Base-by-base conservation (phyloP, 2,329 filamentous ascomycete species). In the Aureobasidium sp. region DNA sequence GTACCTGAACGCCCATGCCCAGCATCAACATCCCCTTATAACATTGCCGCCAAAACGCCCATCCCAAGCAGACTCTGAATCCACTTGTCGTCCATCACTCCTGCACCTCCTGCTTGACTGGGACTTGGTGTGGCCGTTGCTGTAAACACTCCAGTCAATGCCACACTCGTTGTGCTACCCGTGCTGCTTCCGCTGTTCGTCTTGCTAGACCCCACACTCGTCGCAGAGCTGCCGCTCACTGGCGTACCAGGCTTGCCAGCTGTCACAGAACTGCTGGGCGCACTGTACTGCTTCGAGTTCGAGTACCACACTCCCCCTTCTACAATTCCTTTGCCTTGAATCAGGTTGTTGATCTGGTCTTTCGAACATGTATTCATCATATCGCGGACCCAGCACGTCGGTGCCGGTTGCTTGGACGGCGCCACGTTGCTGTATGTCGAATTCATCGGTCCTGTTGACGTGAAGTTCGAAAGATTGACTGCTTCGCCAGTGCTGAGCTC, bases 381-480 rank as follows among this genome's bases (percentile, higher is more conserved):
- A 40, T 68, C 69, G 19, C 83, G 75, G 7, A 86, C 61, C 68
- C 78, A 88, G 67, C 84, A 89, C 4, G 77, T 81, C 2, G 76
- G 66, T 10, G 71, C 62, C 1, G 74, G 74, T 48, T 57, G 17
- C 38, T 57, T 42, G n/a, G 73, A 69, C 0, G 79, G 78, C 2
- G 79, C 64, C 45, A 71, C 71, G 59, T 81, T 79, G 0, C 73
- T 79, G 55, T 79, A 72, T 0, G 77, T 82, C 1, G 83, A 74
- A 58, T 80, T 79, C 2, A 70, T 66, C 1, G 78, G 71, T 0
- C 85, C 85, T 10, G 74, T 71, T 1, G 80, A 84, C 53, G 73
- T 72, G 64, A 79, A 87, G 1, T 61, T 68, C 0, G 71, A 65
- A 6, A 79, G 68, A 59, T 81, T 68, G 55, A 82, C 71, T 1